Percentiles rank a stretch among this genome's conserved stretches.
phyloP scores from a whole-genome alignment of 495 filamentous ascomycete species.

The Aspergillus ellipticus region DNA sequence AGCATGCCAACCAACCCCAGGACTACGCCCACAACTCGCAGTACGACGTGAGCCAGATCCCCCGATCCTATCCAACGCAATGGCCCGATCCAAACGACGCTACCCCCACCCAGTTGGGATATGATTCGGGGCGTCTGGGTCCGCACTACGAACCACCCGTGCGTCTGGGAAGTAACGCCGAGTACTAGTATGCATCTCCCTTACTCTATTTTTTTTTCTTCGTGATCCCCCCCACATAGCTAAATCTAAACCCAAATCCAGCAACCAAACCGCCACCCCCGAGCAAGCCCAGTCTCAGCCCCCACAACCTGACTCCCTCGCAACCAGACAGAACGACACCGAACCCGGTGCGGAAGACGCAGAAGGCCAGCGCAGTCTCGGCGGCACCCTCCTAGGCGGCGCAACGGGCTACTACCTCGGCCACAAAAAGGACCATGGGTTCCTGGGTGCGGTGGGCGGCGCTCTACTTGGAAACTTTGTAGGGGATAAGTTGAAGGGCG shows the following conservation, averaged over 20 bases:
- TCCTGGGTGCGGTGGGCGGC: slow-evolving; percentile 48
- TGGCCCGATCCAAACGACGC: background rate
- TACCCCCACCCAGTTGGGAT: background rate
- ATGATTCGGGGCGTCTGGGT: slow-evolving; percentile 9
- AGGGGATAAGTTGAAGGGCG: slow-evolving; percentile 38
- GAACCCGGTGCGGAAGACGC: background rate
- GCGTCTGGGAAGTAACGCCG: slow-evolving; percentile 18
- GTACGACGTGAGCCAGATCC: slow-evolving; percentile 10
- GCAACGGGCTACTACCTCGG: slow-evolving; percentile 45
- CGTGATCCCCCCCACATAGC: background rate
- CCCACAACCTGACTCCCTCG: background rate
- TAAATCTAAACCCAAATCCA: background rate
- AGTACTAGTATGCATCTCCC: slow-evolving; percentile 23
- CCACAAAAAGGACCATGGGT: slow-evolving; percentile 43
- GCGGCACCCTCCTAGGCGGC: slow-evolving; percentile 42
- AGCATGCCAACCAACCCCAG: slow-evolving; percentile 2
- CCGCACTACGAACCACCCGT: slow-evolving; percentile 7
- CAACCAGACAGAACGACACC: slow-evolving; percentile 14
- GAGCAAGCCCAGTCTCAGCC: background rate
- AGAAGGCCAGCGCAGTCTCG: slow-evolving; percentile 35
- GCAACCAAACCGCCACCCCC: background rate
- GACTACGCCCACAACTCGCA: slow-evolving; percentile 9
- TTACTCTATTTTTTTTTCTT: background rate
- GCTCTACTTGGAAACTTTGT: slow-evolving; percentile 46
- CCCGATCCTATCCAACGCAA: slow-evolving; percentile 3